Evolutionary conservation across 164 flowering plant genomes (phyloP).

Genomic region (Aristolochia contorta): DNA sequence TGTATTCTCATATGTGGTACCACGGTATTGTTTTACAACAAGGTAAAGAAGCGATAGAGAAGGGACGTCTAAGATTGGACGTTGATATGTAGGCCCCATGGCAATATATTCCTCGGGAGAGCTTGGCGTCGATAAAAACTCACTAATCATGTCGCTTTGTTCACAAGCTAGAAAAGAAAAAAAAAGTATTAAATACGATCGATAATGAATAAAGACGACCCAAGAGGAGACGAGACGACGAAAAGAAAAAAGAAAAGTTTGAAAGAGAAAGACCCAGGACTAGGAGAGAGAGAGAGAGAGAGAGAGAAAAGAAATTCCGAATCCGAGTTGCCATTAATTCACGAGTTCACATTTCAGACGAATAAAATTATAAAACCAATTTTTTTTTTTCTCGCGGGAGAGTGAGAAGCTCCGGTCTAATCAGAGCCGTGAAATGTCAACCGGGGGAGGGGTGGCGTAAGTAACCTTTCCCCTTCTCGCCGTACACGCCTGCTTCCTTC

Average conservation of each 20-base stretch:
- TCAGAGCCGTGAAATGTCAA: conserved; percentile 7
- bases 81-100: background rate
- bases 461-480: conserved; percentile 4
- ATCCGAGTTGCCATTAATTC: too few relatives aligned
- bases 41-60: background rate
- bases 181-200: too few relatives aligned
- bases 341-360: too few relatives aligned
- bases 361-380: too few relatives aligned
- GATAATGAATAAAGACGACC: background rate
- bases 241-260: background rate
- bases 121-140: conserved; percentile 1
- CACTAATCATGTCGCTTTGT: conserved; percentile 8
- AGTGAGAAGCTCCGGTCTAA: background rate
- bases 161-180: conserved; percentile 4
- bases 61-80: background rate
- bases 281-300: too few relatives aligned
- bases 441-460: background rate
- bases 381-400: too few relatives aligned
- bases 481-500: background rate
- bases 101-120: background rate
- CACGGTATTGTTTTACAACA: background rate
- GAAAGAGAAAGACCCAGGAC: too few relatives aligned
- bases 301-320: too few relatives aligned
- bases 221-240: too few relatives aligned
- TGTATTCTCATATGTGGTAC: background rate